Conservation (phyloP, 257 asterid genomes). For the Pogostemon cablin region DNA sequence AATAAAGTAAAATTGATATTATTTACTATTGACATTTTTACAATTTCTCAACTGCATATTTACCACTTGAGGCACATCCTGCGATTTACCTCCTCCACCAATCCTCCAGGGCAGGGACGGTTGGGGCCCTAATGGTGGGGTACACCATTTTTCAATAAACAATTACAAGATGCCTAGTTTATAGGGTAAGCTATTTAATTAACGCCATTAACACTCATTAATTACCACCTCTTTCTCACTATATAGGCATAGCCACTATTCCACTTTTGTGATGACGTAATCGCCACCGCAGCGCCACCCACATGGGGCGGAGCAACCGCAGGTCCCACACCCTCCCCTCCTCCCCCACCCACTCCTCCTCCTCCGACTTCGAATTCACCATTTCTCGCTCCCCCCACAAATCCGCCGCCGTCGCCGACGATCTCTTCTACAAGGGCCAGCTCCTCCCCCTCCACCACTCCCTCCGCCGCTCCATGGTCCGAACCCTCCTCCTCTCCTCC, state of each 20-base stretch:
- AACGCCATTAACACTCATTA: too few relatives aligned
- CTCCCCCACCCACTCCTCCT: slow-evolving; percentile 80
- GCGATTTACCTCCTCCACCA: too few relatives aligned
- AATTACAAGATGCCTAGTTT: too few relatives aligned
- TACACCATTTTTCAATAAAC: too few relatives aligned
- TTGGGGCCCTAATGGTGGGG: too few relatives aligned
- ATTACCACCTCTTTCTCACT: too few relatives aligned
- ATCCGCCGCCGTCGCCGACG: slow-evolving; percentile 80
- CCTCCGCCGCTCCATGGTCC: neutral
- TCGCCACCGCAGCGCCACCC: slow-evolving; percentile 21
- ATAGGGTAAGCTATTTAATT: too few relatives aligned
- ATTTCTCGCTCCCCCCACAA: slow-evolving; percentile 66
- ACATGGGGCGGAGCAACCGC: slow-evolving; percentile 63
- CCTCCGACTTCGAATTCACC: slow-evolving; percentile 89
- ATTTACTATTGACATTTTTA: too few relatives aligned
- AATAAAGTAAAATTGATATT: too few relatives aligned
- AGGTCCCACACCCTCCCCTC: slow-evolving; percentile 86
- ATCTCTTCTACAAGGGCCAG: slow-evolving; percentile 91
- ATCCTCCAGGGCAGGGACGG: too few relatives aligned
- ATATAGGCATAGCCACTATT: neutral
- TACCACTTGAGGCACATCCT: too few relatives aligned
- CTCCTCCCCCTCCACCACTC: slow-evolving; percentile 87
- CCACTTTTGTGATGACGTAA: slow-evolving; percentile 32
- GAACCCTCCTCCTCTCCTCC: slow-evolving; percentile 36
- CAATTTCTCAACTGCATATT: too few relatives aligned